These are phyloP conservation scores for Fragosphaeria purpurea DNA, from an alignment of 2,329 filamentous ascomycete genomes.

Conservation along the genomic window DNA sequence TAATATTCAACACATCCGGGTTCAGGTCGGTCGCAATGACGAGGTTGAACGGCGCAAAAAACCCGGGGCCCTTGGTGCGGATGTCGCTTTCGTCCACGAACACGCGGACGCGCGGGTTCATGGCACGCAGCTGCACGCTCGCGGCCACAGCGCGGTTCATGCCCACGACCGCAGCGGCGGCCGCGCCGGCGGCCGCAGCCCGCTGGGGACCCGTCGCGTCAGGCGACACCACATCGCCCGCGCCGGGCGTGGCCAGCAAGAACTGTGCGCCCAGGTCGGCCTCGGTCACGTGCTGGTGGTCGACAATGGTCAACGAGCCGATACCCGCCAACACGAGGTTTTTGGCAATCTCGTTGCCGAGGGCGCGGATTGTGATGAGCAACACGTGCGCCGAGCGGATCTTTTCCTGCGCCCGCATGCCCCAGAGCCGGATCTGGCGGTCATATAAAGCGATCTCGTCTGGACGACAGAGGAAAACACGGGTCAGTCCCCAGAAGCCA, in stretches of 20 bases:
- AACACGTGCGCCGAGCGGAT: slow-evolving; percentile 85
- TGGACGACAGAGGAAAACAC: slow-evolving; percentile 20
- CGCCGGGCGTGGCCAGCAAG: slow-evolving; percentile 47
- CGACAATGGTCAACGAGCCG: slow-evolving; percentile 78
- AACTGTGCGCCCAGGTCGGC: slow-evolving; percentile 76
- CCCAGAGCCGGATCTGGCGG: slow-evolving; percentile 94
- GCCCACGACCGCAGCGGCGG: slow-evolving; percentile 57
- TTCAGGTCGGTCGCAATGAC: slow-evolving; percentile 84
- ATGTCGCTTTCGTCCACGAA: slow-evolving; percentile 60
- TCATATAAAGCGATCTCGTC: slow-evolving; percentile 98
- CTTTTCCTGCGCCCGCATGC: slow-evolving; percentile 86
- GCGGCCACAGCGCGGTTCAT: slow-evolving; percentile 79
- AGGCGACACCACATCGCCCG: slow-evolving; percentile 29
- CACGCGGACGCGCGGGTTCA: slow-evolving; percentile 82
- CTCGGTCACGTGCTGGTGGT: slow-evolving; percentile 64
- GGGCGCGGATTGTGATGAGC: slow-evolving; percentile 74
- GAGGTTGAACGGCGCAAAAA: slow-evolving; percentile 71
- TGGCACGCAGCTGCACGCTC: slow-evolving; percentile 63
- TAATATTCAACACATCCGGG: slow-evolving; percentile 60
- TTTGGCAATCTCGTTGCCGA: slow-evolving; percentile 93
- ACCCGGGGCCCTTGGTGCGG: slow-evolving; percentile 57
- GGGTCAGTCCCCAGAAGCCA: neutral
- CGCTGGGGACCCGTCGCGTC: slow-evolving; percentile 68
- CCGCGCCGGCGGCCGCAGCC: slow-evolving; percentile 71
- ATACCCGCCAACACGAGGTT: slow-evolving; percentile 93